A percentile compares a stretch with the other conserved stretches of the same genome.
Conservation (phyloP, 1,284 basidiomycete species). For the Mycosarcoma maydis region DNA sequence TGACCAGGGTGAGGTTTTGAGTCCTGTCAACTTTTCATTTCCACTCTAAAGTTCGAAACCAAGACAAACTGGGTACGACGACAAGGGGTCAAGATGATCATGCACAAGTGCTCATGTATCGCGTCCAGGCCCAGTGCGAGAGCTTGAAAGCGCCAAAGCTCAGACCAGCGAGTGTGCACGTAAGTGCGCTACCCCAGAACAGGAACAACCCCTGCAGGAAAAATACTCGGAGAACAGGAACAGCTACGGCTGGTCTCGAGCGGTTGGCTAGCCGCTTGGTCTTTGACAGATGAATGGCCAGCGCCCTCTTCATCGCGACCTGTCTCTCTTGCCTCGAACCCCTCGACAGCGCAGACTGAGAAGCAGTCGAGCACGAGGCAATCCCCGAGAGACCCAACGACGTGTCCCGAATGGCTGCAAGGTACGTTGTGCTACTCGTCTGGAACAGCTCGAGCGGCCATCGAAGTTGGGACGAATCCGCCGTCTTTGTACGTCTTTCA, state of each 20-base stretch:
- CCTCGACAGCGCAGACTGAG: conserved; percentile 8
- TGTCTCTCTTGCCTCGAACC: conserved; percentile 3
- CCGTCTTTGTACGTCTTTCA: not conserved
- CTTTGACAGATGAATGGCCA: conserved; percentile 14
- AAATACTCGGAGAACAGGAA: conserved; percentile 15
- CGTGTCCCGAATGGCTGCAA: conserved; percentile 5
- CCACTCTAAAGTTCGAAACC: too few species aligned
- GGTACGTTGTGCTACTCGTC: conserved; percentile 1
- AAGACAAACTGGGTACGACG: too few species aligned
- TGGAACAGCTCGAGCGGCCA: conserved; percentile 14
- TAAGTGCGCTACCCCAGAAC: conserved; percentile 22
- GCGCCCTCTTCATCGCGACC: conserved; percentile 5
- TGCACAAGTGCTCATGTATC: conserved; percentile 7
- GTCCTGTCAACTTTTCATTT: too few species aligned
- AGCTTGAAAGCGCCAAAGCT: conserved; percentile 15
- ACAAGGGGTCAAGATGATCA: not conserved
- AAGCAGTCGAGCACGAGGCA: not conserved
- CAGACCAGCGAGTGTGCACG: conserved; percentile 4
- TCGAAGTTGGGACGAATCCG: conserved; percentile 4
- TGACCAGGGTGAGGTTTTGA: too few species aligned
- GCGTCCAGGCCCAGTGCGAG: conserved; percentile 19
- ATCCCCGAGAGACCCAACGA: conserved; percentile 12
- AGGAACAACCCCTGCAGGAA: conserved; percentile 26
- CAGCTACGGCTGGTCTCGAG: conserved; percentile 7
- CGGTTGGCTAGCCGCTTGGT: conserved; percentile 9